Percentiles rank a stretch among this genome's conserved stretches.
Evolutionary conservation across 2,329 filamentous ascomycete genomes (phyloP).

Genomic region (Cryphonectria parasitica): DNA sequence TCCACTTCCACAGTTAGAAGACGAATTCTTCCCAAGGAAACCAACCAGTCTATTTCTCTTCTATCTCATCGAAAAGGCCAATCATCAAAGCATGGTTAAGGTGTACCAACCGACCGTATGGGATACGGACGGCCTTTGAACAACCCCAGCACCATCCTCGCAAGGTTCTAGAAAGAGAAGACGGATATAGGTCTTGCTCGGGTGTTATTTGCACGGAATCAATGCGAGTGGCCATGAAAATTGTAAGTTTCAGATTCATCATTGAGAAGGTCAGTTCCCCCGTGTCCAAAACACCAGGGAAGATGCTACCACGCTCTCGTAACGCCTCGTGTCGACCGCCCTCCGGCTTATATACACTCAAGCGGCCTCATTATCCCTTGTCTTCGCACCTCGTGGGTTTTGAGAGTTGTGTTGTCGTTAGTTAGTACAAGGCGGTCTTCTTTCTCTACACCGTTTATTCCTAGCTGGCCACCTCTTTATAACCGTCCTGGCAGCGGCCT

Average conservation of each 20-base stretch:
- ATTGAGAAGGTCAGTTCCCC: not conserved
- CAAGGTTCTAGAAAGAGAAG: not conserved
- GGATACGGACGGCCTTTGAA: not conserved
- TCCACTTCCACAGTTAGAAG: no score
- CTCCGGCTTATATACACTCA: not conserved
- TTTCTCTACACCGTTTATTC: not conserved
- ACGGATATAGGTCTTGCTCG: not conserved
- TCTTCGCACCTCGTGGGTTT: not conserved
- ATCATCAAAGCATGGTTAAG: not conserved
- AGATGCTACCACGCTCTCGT: constrained; percentile 6
- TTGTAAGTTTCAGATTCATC: not conserved
- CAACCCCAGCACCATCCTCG: not conserved
- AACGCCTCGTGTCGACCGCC: not conserved
- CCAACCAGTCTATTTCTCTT: no score
- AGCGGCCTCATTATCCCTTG: not conserved
- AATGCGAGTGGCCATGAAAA: not conserved
- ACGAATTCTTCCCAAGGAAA: no score
- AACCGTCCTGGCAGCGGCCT: constrained; percentile 8
- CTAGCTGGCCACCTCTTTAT: not conserved
- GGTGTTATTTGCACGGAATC: not conserved
- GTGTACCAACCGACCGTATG: not conserved
- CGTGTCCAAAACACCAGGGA: constrained; percentile 7
- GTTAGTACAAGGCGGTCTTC: not conserved
- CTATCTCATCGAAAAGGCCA: no score
- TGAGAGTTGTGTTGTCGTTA: not conserved